Evolutionary conservation across 116 monocot genomes (phyloP).

Genomic region (Iris pallida): DNA sequence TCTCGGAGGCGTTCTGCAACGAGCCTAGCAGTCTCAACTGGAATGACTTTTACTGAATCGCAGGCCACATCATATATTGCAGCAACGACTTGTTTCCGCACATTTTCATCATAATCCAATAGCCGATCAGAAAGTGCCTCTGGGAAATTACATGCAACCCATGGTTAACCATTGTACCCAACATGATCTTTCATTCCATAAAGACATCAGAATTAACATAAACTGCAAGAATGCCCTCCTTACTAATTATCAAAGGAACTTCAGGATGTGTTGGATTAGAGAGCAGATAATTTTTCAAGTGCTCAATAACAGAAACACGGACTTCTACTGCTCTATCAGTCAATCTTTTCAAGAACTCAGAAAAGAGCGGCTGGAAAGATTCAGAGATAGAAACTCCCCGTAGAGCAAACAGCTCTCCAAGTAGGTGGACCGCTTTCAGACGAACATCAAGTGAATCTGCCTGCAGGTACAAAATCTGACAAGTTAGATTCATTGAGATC

Average conservation of each 20-base stretch:
- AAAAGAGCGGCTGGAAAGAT: slow-evolving; percentile 78
- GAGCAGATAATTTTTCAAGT: slow-evolving; percentile 75
- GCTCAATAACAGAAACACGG: slow-evolving; percentile 72
- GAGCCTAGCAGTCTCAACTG: slow-evolving; percentile 51
- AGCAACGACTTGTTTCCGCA: slow-evolving; percentile 80
- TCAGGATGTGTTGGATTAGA: slow-evolving; percentile 71
- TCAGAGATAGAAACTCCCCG: slow-evolving; percentile 57
- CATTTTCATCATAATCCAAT: slow-evolving; percentile 95
- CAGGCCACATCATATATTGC: slow-evolving; percentile 73
- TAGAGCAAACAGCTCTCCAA: slow-evolving; percentile 81
- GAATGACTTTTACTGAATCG: slow-evolving; percentile 49
- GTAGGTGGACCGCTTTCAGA: slow-evolving; percentile 71
- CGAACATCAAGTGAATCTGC: slow-evolving; percentile 78
- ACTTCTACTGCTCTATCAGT: slow-evolving; percentile 82
- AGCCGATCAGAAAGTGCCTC: slow-evolving; percentile 78
- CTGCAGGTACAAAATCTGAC: slow-evolving; percentile 31
- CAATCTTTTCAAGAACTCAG: slow-evolving; percentile 87
- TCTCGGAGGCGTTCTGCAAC: slow-evolving; percentile 92
- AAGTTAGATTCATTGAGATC: neutral
- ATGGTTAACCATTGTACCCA: slow-evolving; percentile 8
- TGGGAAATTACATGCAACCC: slow-evolving; percentile 28
- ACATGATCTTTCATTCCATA: slow-evolving; percentile 1
- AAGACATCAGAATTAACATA: slow-evolving; percentile 11
- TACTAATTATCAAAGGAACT: slow-evolving; percentile 79
- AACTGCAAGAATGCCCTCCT: slow-evolving; percentile 15